These are phyloP conservation scores for Bruguiera hainesii DNA, from an alignment of 441 rosid species.

Conservation along the genomic window DNA sequence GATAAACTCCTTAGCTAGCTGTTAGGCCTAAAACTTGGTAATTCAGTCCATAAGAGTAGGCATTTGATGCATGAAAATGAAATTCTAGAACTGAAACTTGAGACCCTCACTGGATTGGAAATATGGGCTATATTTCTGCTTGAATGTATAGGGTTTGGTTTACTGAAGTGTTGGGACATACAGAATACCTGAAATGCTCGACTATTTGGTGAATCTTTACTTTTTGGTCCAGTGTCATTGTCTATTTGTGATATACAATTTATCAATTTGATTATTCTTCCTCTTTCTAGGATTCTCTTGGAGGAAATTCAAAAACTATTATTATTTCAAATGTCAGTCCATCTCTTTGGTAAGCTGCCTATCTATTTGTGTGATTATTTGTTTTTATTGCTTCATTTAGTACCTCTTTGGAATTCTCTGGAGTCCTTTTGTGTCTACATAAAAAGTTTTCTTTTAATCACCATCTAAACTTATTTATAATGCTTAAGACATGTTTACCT, in stretches of 20 bases:
- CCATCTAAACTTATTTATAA: too few species aligned
- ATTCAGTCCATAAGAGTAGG: not conserved
- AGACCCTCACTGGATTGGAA: not conserved
- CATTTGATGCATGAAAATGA: not conserved
- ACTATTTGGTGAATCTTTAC: not conserved
- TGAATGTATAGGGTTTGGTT: too few species aligned
- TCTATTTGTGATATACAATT: not conserved
- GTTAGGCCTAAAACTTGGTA: not conserved
- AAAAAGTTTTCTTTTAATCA: too few species aligned
- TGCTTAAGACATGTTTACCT: too few species aligned
- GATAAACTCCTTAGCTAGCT: not conserved
- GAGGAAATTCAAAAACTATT: constrained; percentile 94
- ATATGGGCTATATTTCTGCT: not conserved
- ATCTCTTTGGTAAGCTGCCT: constrained; percentile 55
- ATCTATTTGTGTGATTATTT: not conserved
- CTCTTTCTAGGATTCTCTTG: constrained; percentile 80
- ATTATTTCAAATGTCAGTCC: constrained; percentile 96
- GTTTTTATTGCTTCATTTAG: constrained; percentile 2
- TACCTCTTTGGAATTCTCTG: too few species aligned
- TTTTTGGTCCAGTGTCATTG: not conserved
- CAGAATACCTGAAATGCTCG: too few species aligned
- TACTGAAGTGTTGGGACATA: too few species aligned
- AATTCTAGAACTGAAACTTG: not conserved
- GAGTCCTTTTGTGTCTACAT: too few species aligned
- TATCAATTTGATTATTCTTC: constrained; percentile 18